phyloP scores from a whole-genome alignment of 2,329 filamentous ascomycete genomes.

The Annulohypoxylon truncatum region DNA sequence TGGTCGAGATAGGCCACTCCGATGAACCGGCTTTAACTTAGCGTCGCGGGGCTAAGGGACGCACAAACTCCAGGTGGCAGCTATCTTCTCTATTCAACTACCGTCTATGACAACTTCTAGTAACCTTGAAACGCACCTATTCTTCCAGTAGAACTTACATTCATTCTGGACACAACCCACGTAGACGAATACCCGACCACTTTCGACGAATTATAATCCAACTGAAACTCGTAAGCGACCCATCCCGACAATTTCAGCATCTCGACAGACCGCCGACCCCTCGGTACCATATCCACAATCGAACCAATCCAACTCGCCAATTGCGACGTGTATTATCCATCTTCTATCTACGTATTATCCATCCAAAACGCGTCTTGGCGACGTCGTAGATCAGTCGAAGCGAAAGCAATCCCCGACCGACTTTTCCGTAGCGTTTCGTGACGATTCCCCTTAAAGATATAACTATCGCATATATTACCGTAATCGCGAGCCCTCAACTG shows the following conservation, averaged over 20 bases:
- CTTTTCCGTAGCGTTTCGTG: background rate
- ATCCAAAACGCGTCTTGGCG: background rate
- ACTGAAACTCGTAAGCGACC: background rate
- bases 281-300: constrained; percentile 8
- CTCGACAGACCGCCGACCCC: background rate
- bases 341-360: background rate
- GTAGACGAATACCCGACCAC: background rate
- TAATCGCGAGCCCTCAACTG: background rate
- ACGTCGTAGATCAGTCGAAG: background rate
- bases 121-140: background rate
- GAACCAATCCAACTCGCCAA: constrained; percentile 10
- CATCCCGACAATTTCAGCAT: background rate
- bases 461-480: constrained; percentile 5
- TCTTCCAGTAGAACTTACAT: background rate
- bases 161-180: background rate
- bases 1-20: constrained; percentile 18
- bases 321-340: constrained; percentile 4
- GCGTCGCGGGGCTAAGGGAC: constrained; percentile 33
- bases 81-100: constrained; percentile 13
- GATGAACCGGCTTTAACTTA: constrained; percentile 19
- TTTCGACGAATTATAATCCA: background rate
- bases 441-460: constrained; percentile 1
- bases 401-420: constrained; percentile 1
- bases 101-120: constrained; percentile 14
- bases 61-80: constrained; percentile 24